Evolutionary conservation across 345 rosid species (phyloP), one percentile per base, ranked within the genome.

Genomic region (Murraya paniculata): DNA sequence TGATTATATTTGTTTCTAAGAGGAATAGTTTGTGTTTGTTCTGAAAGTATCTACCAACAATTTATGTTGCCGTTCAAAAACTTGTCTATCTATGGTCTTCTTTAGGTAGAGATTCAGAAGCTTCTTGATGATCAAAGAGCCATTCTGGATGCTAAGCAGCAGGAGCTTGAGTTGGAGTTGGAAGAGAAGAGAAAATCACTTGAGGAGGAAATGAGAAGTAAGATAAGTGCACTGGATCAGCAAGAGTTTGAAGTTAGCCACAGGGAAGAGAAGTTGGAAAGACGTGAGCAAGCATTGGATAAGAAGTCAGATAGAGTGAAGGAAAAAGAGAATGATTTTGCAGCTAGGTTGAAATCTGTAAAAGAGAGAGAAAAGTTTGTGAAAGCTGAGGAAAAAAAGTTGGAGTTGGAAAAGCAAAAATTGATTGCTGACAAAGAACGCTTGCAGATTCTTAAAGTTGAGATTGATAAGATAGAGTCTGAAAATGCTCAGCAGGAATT

Each of bases 311-410:
- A 85, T 78, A 89, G 86, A 76, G 73, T 85, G 81, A 88, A 89
- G 83, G 97, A 91, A 85, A 92, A 89, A 87, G 95, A 90, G 69
- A 89, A 88, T 81, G 94, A 91, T 64, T 84, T 90, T 72, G 93
- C 91, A 78, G 85, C 83, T 59, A 92, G 82, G 79, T 74, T 81
- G 74, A 86, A 91, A 88, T 78, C 77, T 45, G 62, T 87, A 75
- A 89, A 89, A 82, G 93, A 88, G 77, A 86, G 64, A 56, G 98
- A 93, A 66, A 89, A 91, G 73, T 64, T 69, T 59, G 9, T 89
- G 77, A 90, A 88, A 82, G 84, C 82, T 1, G 93, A 87, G 87
- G 91, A 90, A 88, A 91, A 85, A 77, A 90, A 68, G 71, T 72
- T 88, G 80, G 91, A 91, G 60, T 68, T 84, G 55, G 93, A 90